Conservation (phyloP, 495 filamentous ascomycete species). For the Ramalina intermedia region DNA sequence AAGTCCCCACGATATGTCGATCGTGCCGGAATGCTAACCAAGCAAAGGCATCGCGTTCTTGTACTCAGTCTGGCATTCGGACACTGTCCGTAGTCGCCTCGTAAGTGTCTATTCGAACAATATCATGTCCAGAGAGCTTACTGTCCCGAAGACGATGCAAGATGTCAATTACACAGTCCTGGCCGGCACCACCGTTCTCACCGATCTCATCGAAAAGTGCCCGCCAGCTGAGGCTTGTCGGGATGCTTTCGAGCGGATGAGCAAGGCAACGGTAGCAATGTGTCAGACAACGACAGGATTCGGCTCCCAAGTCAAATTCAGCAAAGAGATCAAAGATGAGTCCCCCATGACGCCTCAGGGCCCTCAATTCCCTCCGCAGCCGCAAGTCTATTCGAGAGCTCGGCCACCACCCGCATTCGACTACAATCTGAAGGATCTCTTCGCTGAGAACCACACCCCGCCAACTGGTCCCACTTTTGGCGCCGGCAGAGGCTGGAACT, state of each 20-base stretch:
- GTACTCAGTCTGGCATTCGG: conserved; percentile 94
- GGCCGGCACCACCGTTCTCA: conserved; percentile 80
- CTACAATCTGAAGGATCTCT: conserved; percentile 48
- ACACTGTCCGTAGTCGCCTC: conserved; percentile 66
- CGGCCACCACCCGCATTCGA: conserved; percentile 40
- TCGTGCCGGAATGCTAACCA: background rate
- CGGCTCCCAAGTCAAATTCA: conserved; percentile 33
- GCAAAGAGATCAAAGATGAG: conserved; percentile 11
- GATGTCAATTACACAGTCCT: conserved; percentile 94
- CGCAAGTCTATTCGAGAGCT: conserved; percentile 5
- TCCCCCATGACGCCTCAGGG: conserved; percentile 3
- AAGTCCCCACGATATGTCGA: conserved; percentile 11
- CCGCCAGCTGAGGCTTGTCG: conserved; percentile 74
- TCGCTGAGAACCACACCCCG: conserved; percentile 17
- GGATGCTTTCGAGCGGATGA: conserved; percentile 91
- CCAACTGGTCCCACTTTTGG: conserved; percentile 1
- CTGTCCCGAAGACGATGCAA: conserved; percentile 54
- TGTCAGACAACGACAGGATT: conserved; percentile 71
- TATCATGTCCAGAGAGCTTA: background rate
- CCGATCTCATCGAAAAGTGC: conserved; percentile 62
- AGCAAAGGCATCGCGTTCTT: conserved; percentile 72
- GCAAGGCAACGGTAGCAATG: conserved; percentile 89
- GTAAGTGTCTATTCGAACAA: conserved; percentile 34
- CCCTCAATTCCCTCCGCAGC: conserved; percentile 9
- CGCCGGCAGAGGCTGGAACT: conserved; percentile 2